Base-by-base conservation (phyloP, 176 grass and related monocot species). In the Raddia distichophylla region DNA sequence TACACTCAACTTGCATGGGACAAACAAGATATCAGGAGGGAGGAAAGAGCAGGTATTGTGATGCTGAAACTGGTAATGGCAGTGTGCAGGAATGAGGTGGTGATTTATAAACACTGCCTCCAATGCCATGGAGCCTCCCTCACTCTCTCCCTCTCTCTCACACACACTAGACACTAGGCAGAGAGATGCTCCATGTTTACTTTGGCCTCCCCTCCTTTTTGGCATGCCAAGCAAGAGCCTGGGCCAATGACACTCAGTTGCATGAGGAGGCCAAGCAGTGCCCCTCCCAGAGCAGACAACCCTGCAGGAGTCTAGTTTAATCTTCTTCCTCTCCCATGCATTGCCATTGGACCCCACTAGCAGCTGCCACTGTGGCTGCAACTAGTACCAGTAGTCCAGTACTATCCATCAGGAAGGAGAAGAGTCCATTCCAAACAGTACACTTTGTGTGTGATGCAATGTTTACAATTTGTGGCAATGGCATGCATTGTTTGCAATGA, bases 211-310 rank as follows among this genome's bases (percentile, higher is more conserved):
- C 17, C 49, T 64, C 65, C 87, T 81, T 91, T 91, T 82, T 84
- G 82, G 83, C 89, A 86, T 86, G 83, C 78, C 69, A 91, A 94
- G 83, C 79, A 86, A 77, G 61, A 86, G 66, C 86, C 74, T 70
- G 84, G 84, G 83, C 82, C 83, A 83, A 75, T 79, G 76, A 40
- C 78, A 85, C 51, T 75, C 58, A 20, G 33, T 67, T 60, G 60
- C 80, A 69, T 79, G 80, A 88, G 82, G 70, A 64, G 70, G 80
- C 73, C 77, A 90, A 75, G 83, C 48, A 74, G 67, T 91, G 89
- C 92, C 77, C 76, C 89, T 84, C 80, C 37, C 76, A 82, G 84
- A 89, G 89, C 92, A 89, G 92, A 91, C 92, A 94, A 73, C 20
- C 14, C 61, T 86, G 74, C 84, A 83, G 27, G 50, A 60, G 73